Evolutionary conservation across 225 moss, liverwort and hornwort species (phyloP), one percentile per base, ranked within the genome.

Genomic region (Physcomitrium patens): DNA sequence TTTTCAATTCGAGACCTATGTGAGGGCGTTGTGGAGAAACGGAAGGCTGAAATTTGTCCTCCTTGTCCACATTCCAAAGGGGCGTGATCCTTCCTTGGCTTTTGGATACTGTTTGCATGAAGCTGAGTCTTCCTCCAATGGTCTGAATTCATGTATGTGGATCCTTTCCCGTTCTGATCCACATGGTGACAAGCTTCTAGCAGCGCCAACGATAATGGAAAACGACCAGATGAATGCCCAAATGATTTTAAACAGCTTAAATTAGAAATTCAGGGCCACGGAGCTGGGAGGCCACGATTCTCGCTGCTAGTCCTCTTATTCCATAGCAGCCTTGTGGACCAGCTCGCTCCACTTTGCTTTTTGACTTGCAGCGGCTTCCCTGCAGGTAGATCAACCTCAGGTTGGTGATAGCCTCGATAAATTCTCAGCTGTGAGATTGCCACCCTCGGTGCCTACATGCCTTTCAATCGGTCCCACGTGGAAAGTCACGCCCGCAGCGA

Each of bases 301-400:
- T 81, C 81, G 10, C 61, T 87, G 73, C 70, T 84, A 6, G 81
- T 87, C 53, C 76, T 74, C 48, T 87, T 84, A 41, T 87, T 87
- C 63, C 81, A 77, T 62, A 84, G 84, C 79, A 87, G 81, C 67
- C 87, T 87, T 67, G 79, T 87, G 74, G 71, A 84, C 74, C 73
- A 76, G 72, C 76, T 86, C 11, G 71, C 83, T 46, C 71, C 64
- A 73, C 75, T 50, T 69, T 86, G 62, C 5, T 73, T 76, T 76
- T 56, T 84, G 57, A 78, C 81, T 65, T 22, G 56, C 28, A 56
- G 7, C 49, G 52, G 24, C 76, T 75, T 67, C 70, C 70, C 60
- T 52, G 78, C 86, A 62, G 51, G 76, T 76, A 81, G 78, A 67
- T 70, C 81, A 67, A 10, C 57, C 44, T 84, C 87, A 84, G 84